Evolutionary conservation across 192 early-diverging fungal species (phyloP), one percentile per base, ranked within the genome.

Genomic region (Backusella circina): DNA sequence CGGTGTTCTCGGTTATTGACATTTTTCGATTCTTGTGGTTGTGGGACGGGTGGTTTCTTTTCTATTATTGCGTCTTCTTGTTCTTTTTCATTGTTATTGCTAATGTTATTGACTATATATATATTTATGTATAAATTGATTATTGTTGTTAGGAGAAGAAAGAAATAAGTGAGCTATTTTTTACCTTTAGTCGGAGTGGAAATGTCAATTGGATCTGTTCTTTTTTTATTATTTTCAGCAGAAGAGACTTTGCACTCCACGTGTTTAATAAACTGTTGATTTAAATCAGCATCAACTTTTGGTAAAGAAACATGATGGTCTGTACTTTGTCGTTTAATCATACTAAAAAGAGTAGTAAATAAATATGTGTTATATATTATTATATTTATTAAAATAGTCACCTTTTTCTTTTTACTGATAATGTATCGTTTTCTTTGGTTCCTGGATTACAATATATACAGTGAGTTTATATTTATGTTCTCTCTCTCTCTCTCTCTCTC

Each of bases 181-280:
- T 57, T 57, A 57, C 51, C 51, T 57, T 26, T 57, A 26, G 51
- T 57, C 51, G 54, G 54, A 61, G 54, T 61, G 26, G 54, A 61
- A 61, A 61, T 61, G 54, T 61, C 54, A 61, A 61, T 61, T 61
- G 54, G 26, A 61, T 61, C 54, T 61, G 21, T 28, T 61, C 6
- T 26, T 61, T 61, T 61, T 61, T 47, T 47, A n/a, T 47, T 47
- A 47, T 47, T 47, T 47, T 47, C 44, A 47, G 16, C 18, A 47
- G 10, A 26, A 61, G 54, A 61, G 23, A 28, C 54, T 2, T 61
- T 61, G 23, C 3, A 12, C 12, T 61, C 54, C 54, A 61, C 54
- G 54, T 61, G 54, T 61, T 61, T 61, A 61, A 61, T 61, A 61
- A 61, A 61, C 54, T 61, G 54, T 61, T 61, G 54, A 61, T 61